These are phyloP conservation scores for Psilocybe subaeruginosa DNA, from an alignment of 768 basidiomycete species.

Conservation along the genomic window DNA sequence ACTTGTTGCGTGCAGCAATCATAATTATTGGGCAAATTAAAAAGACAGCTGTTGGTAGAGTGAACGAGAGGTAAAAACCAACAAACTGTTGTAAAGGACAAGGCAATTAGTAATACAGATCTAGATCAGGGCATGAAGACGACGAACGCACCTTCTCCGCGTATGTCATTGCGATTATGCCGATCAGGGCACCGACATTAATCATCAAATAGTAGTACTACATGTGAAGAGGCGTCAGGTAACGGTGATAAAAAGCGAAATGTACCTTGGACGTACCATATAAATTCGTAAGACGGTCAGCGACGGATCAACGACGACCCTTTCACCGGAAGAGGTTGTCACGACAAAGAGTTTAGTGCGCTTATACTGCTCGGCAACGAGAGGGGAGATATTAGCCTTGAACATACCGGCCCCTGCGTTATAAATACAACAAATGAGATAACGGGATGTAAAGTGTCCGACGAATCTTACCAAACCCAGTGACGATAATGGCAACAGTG, in stretches of 20 bases:
- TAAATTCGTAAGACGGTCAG: conserved; percentile 72
- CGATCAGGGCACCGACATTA: conserved; percentile 72
- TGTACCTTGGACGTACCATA: conserved; percentile 47
- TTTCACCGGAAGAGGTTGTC: conserved; percentile 57
- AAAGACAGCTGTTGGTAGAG: conserved; percentile 62
- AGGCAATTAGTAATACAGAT: background rate
- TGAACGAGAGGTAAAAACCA: conserved; percentile 66
- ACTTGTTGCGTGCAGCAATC: conserved; percentile 52
- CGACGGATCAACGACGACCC: conserved; percentile 74
- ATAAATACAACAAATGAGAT: background rate
- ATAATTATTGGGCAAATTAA: conserved; percentile 62
- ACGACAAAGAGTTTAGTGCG: conserved; percentile 54
- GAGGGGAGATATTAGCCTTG: conserved; percentile 77
- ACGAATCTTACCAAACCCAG: conserved; percentile 39
- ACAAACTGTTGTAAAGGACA: conserved; percentile 42
- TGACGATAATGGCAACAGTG: conserved; percentile 63
- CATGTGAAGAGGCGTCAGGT: conserved; percentile 47
- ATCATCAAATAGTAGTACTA: conserved; percentile 73
- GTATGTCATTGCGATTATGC: conserved; percentile 71
- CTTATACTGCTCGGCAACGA: conserved; percentile 78
- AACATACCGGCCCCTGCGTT: conserved; percentile 64
- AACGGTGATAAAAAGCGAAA: conserved; percentile 12
- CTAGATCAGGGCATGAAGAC: conserved; percentile 31
- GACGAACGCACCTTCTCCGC: conserved; percentile 49
- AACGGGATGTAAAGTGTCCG: background rate